These are phyloP conservation scores for Aureobasidium sp. DNA, from an alignment of 2,329 filamentous ascomycete genomes.

Conservation along the genomic window DNA sequence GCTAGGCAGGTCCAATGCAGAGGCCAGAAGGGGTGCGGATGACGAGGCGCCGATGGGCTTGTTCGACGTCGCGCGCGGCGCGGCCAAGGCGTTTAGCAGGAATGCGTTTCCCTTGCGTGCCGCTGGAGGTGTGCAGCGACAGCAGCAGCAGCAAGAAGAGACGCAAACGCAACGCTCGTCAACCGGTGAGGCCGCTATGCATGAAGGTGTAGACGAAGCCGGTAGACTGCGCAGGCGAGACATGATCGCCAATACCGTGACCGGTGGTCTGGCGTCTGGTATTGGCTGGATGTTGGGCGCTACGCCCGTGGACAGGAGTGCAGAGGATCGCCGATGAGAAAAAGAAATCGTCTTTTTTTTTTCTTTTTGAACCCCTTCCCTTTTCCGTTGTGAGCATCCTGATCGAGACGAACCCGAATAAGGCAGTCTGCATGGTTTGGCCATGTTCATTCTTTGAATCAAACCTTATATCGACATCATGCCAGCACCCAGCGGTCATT, in stretches of 20 bases:
- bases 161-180: conserved; percentile 6
- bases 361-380: too few species aligned
- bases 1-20: conserved; percentile 25
- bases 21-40: conserved; percentile 28
- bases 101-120: conserved; percentile 40
- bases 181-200: not conserved
- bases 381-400: too few species aligned
- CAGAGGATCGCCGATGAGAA: conserved; percentile 6
- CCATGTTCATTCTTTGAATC: too few species aligned
- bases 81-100: conserved; percentile 41
- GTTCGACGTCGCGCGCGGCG: conserved; percentile 46
- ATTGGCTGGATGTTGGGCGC: conserved; percentile 58
- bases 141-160: conserved; percentile 16
- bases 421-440: too few species aligned
- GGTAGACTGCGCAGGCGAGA: conserved; percentile 61
- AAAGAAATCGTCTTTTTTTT: too few species aligned
- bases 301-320: conserved; percentile 24
- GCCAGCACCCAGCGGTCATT: too few species aligned
- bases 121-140: conserved; percentile 13
- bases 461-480: too few species aligned
- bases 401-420: too few species aligned
- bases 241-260: conserved; percentile 59
- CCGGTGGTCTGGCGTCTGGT: conserved; percentile 54
- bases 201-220: conserved; percentile 12
- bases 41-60: conserved; percentile 48